Base-by-base conservation (phyloP, 2,329 filamentous ascomycete genomes). In the Ophidiomyces ophidiicola region DNA sequence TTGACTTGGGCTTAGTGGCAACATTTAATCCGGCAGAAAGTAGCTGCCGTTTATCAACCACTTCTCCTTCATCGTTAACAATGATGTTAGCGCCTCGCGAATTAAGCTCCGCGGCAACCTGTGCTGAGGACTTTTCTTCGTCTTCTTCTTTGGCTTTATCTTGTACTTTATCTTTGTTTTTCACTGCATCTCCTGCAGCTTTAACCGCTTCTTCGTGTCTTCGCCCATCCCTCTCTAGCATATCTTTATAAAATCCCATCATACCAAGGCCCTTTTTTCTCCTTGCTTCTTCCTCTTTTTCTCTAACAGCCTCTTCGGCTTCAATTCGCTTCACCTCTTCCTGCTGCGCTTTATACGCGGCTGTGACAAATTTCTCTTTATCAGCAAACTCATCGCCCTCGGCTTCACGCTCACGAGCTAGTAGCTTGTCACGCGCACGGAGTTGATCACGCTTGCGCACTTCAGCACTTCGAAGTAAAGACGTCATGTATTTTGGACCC, bases 311-410 rank as follows among this genome's bases (percentile, higher is more conserved):
- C 52, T 78, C 75, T 44, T 76, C 74, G 40, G 69, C 72, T 48
- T 79, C 74, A 14, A 74, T 51, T 42, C 60, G 59, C 41, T 66
- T 62, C 43, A 72, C 60, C 53, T 79, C 76, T 50, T 71, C 74
- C 53, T 79, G 74, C 51, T 79, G 75, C 44, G 65, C 63, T 55
- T 77, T 78, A 56, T 80, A 80, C 24, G 76, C 75, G 1, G 66
- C 64, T 1, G 76, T 80, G 29, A 80, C 76, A 45, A 80, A 80
- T 51, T 72, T 77, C 55, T 80, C 76, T 53, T 78, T 79, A 49
- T 78, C 76, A 0, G 68, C 73, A 44, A 76, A 79, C 44, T 75
- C 73, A 34, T 79, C 76, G n/a, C 75, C 76, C 50, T 80, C 76
- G 0, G 68, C 69, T 48, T 79, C 76, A 19, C 76, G 66, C 51